Evolutionary conservation across 257 asterid genomes (phyloP), one percentile per base, ranked within the genome.

Genomic region (Craterostigma plantagineum): DNA sequence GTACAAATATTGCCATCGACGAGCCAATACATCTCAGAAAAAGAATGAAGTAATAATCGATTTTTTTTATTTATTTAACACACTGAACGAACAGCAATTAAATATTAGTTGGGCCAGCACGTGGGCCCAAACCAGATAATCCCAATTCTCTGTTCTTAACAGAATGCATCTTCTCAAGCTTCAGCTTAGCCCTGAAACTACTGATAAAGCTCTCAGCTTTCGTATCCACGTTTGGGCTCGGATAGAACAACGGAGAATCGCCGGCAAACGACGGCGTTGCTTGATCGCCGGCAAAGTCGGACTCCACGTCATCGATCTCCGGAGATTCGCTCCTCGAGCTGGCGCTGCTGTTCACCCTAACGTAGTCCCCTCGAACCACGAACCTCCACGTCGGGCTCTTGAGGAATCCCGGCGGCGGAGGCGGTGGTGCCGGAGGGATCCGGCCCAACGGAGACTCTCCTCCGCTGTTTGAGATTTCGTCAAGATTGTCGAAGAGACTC

Each of bases 141-240:
- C 79, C 79, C 58, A 58, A 27, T 1, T 58, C 67, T 49, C 60
- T 60, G 23, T 49, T 68, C 48, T 42, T 66, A 63, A 67, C 55
- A 18, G 76, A 68, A 45, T 68, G 62, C 54, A 33, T 48, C 61
- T 69, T 63, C 52, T 69, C 72, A 11, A 63, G 65, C 60, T 66
- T 69, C 67, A 66, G 47, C 43, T 65, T 66, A 44, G 70, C 69
- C 63, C 76, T 65, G 48, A 72, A 72, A 35, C 54, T 82, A 7
- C 76, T 62, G 33, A 82, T 87, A 65, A 87, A 87, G 59, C 69
- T 76, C 53, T 82, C 98, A 4, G 95, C 95, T 56, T 87, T 79
- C 7, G 81, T 55, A 62, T 87, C 43, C 35, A 87, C 95, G 56
- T 81, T 95, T 11, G 95, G 98, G 67, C 95, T 87, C 10, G 79